These are phyloP conservation scores for Wickerhamiella azymoides DNA, from an alignment of 805 yeast species.

Conservation along the genomic window DNA sequence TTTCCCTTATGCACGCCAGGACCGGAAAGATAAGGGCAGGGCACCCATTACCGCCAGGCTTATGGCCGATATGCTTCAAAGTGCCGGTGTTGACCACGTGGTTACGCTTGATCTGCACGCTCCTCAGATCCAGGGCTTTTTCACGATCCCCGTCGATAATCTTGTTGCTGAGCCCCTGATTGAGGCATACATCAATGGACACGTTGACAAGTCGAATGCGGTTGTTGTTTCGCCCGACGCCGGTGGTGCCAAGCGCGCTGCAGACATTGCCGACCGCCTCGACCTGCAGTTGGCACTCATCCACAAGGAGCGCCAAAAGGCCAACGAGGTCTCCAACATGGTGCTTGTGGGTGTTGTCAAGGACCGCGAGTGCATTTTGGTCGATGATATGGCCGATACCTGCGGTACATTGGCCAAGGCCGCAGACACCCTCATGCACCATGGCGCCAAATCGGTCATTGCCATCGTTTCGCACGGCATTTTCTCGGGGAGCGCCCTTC, in stretches of 20 bases:
- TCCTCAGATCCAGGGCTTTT: slow-evolving; percentile 95
- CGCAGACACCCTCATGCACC: slow-evolving; percentile 67
- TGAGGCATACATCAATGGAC: slow-evolving; percentile 63
- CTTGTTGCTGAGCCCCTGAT: slow-evolving; percentile 92
- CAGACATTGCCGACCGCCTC: slow-evolving; percentile 85
- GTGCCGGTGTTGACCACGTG: slow-evolving; percentile 93
- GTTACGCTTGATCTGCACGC: slow-evolving; percentile 97
- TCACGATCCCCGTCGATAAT: slow-evolving; percentile 91
- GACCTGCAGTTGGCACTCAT: slow-evolving; percentile 91
- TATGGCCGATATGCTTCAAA: slow-evolving; percentile 81
- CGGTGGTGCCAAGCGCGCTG: slow-evolving; percentile 97
- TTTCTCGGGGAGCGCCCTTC: slow-evolving; percentile 73
- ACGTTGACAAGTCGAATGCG: slow-evolving; percentile 41
- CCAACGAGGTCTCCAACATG: slow-evolving; percentile 95
- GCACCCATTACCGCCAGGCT: slow-evolving; percentile 95
- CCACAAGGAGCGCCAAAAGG: slow-evolving; percentile 92
- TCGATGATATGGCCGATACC: slow-evolving; percentile 98
- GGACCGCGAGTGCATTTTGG: slow-evolving; percentile 69
- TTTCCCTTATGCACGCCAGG: slow-evolving; percentile 97
- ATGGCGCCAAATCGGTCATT: slow-evolving; percentile 74
- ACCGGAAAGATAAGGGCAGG: slow-evolving; percentile 87
- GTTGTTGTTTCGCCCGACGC: slow-evolving; percentile 96
- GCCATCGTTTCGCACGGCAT: slow-evolving; percentile 97
- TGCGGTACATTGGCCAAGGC: slow-evolving; percentile 96
- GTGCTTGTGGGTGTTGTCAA: slow-evolving; percentile 92